Evolutionary conservation across 305 asterid genomes (phyloP), one percentile per base, ranked within the genome.

Genomic region (Fraxinus baroniana): DNA sequence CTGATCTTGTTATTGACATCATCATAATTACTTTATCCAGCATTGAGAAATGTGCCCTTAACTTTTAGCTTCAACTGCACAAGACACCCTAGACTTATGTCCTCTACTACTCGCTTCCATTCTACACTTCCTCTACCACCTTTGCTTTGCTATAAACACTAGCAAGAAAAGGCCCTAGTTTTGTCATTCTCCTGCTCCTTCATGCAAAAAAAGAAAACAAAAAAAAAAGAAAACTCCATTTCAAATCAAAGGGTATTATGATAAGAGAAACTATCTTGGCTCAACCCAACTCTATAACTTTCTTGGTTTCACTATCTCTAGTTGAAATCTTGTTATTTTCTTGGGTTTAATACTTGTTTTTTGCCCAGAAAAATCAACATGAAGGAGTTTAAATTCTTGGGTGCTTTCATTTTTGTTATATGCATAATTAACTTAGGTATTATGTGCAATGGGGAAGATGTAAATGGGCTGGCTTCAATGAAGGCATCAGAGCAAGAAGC

Each of bases 401-500:
- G 86, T 0, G 80, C 86, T 81, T 83, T 57, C n/a, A 66, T 87
- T 66, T 30, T 87, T 41, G 83, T 83, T 57, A 13, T 90, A 0
- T 90, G 78, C 84, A 26, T 88, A 5, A 41, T 87, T 62, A 76
- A 46, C 72, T 74, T 83, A 77, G 62, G 84, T 81, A 83, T 68
- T 0, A 72, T 83, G 74, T 91, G 97, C 86, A 85, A 86, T 62
- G 97, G 93, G 37, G 92, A 91, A 62, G 91, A 74, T 83, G 97
- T 86, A 9, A 80, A 71, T 72, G 79, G 84, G 10, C 88, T 70
- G 20, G 91, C 97, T 84, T 95, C 94, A 57, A 95, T 95, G 97
- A 87, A 83, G 88, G 88, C 20, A 84, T 84, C 84, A 37, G 98
- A 94, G 78, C 91, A 90, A 85, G 89, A 86, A 0, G 93, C 97